Evolutionary conservation across 176 grass and related monocot genomes (phyloP), one percentile per base, ranked within the genome.

Genomic region (Oryza nivara): DNA sequence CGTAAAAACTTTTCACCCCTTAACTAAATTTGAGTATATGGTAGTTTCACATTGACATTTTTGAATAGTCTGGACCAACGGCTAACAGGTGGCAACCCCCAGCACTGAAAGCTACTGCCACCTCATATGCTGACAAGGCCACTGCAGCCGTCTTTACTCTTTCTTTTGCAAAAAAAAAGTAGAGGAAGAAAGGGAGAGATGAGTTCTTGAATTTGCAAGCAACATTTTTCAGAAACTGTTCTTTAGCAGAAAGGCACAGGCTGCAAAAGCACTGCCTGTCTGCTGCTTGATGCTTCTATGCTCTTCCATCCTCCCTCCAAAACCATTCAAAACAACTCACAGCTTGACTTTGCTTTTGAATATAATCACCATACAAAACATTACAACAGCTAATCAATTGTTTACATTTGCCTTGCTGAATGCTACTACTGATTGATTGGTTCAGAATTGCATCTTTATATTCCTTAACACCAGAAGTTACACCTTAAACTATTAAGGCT

Each of bases 241-340:
- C 73, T 86, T 86, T 44, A 46, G 56, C 83, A 32, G 83, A 78
- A 82, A 86, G 65, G 46, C 72, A 20, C 13, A 73, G 28, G 17
- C 82, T 51, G 45, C 61, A 13, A 68, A 68, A 86, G 63, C 84
- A 90, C 20, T 83, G 60, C 11, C 51, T 74, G 74, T 38, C 52
- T 67, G 73, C 44, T 83, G 7, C 58, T 43, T 67, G 73, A 34
- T 78, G 19, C 58, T 63, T 83, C 74, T 43, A 78, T 74, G 45
- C 67, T 79, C 26, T 41, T 28, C 65, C 46, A 20, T 41, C 65
- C 25, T 79, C 79, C 63, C 87, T 69, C 82, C 80, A 70, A 87
- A 30, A 83, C 75, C 61, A 69, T 90, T 90, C 75, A 70, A 90
- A 90, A 70, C 1, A 73, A 4, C 77, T 20, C 67, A 36, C 78